Base-by-base conservation (phyloP, 176 grass and related monocot genomes). In the Thinopyrum elongatum region DNA sequence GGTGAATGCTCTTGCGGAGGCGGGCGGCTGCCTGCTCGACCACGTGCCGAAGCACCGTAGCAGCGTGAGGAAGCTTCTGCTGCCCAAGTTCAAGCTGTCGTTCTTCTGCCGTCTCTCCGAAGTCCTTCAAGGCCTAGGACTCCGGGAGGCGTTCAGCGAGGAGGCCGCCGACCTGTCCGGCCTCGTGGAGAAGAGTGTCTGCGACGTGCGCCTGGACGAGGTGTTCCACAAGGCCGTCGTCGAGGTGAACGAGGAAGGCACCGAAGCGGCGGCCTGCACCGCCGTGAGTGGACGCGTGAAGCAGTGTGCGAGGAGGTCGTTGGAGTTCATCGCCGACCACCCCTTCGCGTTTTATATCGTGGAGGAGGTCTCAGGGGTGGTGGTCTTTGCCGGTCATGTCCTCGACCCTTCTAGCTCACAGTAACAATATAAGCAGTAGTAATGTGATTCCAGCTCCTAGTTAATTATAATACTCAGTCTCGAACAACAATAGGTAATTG, bases 81-180 rank as follows among this genome's bases (percentile, higher is more conserved):
- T 39, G 8, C 67, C 67, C 21, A 71, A 41, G 68, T 71, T 71
- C 68, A 71, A 71, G 68, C 68, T 71, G 21, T 71, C 68, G 21
- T 71, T 41, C 35, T 71, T 71, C 68, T 10, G 17, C 35, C 17
- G 68, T 21, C 68, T 71, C 11, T 10, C 35, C 21, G 10, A 41
- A 41, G 38, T 41, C 38, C 38, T 41, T 41, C 38, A 9, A 10
- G 38, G 38, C 9, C 38, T 71, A 10, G 35, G 68, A 4, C 19
- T 71, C 0, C 10, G n/a, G 21, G 21, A 41, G 68, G 68, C 68
- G 1, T 71, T 71, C 10, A 25, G 10, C 4, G 10, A 71, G 10
- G 10, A 13, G 2, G 68, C 68, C 38, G 38, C n/a, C 29, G 65
- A 67, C 30, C n/a, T n/a, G n/a, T n/a, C n/a, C n/a, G n/a, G n/a